phyloP scores from a whole-genome alignment of 164 flowering plant genomes.

The Protea cynaroides region DNA sequence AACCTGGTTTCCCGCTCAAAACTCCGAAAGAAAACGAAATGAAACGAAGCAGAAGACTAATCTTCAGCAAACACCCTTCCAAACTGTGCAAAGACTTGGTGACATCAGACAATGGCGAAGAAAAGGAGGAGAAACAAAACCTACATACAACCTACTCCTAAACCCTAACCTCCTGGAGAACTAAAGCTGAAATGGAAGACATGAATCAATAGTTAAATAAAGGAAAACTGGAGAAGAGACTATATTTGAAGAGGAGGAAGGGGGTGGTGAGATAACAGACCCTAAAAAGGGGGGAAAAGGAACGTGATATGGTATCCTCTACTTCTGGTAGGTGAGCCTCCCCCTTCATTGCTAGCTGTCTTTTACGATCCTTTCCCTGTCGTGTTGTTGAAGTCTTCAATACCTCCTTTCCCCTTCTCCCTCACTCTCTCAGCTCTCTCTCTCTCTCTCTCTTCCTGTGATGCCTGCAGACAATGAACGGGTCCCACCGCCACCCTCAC shows the following conservation, averaged over 20 bases:
- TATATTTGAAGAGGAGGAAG: not conserved
- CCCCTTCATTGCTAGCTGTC: constrained; percentile 72
- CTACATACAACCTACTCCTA: not conserved
- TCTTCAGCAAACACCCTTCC: too few species aligned
- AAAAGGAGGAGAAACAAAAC: not conserved
- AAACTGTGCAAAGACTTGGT: too few species aligned
- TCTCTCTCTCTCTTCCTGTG: not conserved
- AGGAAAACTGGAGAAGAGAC: constrained; percentile 2
- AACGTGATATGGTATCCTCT: not conserved
- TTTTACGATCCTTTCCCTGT: constrained; percentile 36
- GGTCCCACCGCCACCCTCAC: constrained; percentile 15
- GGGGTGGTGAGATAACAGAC: constrained; percentile 8
- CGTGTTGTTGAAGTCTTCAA: constrained; percentile 48
- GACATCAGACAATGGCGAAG: not conserved
- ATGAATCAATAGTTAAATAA: not conserved
- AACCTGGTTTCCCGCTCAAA: too few species aligned
- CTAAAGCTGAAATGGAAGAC: not conserved
- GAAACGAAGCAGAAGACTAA: too few species aligned
- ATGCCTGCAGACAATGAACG: not conserved
- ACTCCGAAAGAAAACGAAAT: too few species aligned
- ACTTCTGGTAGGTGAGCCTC: constrained; percentile 56
- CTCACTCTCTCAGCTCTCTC: not conserved
- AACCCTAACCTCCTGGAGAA: not conserved
- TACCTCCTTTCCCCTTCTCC: constrained; percentile 5
- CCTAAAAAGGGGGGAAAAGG: constrained; percentile 21